A percentile compares a stretch with the other conserved stretches of the same genome.
These are phyloP conservation scores for Calonectria pseudoreteaudii DNA, from an alignment of 2,329 filamentous ascomycete genomes.

Conservation along the genomic window DNA sequence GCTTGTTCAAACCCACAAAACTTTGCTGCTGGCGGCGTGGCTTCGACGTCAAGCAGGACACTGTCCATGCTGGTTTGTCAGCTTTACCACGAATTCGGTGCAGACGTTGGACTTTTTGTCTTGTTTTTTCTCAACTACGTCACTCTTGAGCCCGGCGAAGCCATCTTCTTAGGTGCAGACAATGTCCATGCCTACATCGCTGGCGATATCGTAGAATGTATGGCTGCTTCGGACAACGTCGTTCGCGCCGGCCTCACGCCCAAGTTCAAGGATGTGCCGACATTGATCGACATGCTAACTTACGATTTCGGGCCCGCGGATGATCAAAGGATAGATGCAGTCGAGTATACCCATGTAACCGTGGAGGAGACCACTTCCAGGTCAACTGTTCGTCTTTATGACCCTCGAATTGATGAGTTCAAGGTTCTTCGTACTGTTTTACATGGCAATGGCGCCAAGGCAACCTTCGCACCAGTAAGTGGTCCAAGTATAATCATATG, in stretches of 20 bases:
- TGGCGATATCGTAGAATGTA: slow-evolving; percentile 97
- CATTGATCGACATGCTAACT: slow-evolving; percentile 89
- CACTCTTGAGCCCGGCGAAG: slow-evolving; percentile 87
- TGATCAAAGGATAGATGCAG: slow-evolving; percentile 91
- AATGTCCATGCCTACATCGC: slow-evolving; percentile 97
- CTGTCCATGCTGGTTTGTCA: slow-evolving; percentile 82
- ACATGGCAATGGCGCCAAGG: slow-evolving; percentile 78
- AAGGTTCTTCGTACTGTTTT: slow-evolving; percentile 86
- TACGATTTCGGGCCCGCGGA: slow-evolving; percentile 95
- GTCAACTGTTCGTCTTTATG: slow-evolving; percentile 81
- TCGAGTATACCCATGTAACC: slow-evolving; percentile 85
- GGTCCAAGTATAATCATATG: slow-evolving; percentile 95
- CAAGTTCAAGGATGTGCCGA: slow-evolving; percentile 96
- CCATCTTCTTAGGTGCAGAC: slow-evolving; percentile 94
- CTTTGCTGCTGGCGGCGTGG: slow-evolving; percentile 80
- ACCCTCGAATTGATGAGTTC: slow-evolving; percentile 97
- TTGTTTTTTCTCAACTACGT: slow-evolving; percentile 98
- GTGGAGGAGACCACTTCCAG: slow-evolving; percentile 87
- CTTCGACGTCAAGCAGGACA: slow-evolving; percentile 75
- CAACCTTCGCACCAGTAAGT: slow-evolving; percentile 85
- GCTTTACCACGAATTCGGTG: slow-evolving; percentile 85
- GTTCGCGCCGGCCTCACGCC: slow-evolving; percentile 97
- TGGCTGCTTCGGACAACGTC: slow-evolving; percentile 98
- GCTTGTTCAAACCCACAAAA: slow-evolving; percentile 74
- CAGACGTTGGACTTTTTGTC: slow-evolving; percentile 93